Evolutionary conservation across 805 yeast species (phyloP).

Genomic region (Wickerhamomyces silvicola): DNA sequence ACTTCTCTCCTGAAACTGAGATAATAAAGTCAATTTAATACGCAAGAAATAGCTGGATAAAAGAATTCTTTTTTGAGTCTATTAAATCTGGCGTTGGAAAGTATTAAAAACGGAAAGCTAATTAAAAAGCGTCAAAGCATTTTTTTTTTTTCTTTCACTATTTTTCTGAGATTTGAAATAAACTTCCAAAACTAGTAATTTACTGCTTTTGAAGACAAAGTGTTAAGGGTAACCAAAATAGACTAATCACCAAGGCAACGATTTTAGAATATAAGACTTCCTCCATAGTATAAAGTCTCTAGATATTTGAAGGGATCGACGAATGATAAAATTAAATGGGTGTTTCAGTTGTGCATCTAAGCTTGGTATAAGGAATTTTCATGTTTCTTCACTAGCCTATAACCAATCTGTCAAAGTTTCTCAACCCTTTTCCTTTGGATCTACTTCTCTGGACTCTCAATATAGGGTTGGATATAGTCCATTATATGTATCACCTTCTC

Average conservation of each 20-base stretch:
- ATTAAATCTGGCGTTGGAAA: not conserved
- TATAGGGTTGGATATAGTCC: conserved; percentile 54
- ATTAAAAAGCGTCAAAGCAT: too few relatives aligned
- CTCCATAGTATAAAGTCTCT: too few relatives aligned
- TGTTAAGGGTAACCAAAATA: conserved; percentile 35
- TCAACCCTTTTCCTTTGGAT: conserved; percentile 33
- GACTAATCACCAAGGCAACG: conserved; percentile 2
- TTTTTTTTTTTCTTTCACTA: conserved; percentile 2
- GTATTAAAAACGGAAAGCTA: too few relatives aligned
- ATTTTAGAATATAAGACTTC: not conserved
- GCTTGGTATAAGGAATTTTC: conserved; percentile 1
- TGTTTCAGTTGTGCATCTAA: not conserved
- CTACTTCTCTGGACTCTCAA: conserved; percentile 43
- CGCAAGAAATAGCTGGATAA: conserved; percentile 1
- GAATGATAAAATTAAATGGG: not conserved
- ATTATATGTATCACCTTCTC: conserved; percentile 57
- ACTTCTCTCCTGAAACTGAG: not conserved
- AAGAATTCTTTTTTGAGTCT: conserved; percentile 10
- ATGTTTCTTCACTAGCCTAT: not conserved
- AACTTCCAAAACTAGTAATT: conserved; percentile 6
- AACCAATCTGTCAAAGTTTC: conserved; percentile 26
- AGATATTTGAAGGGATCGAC: too few relatives aligned
- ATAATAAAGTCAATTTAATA: conserved; percentile 1
- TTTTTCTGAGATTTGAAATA: conserved; percentile 1
- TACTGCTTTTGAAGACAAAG: conserved; percentile 20